Evolutionary conservation across 257 asterid genomes (phyloP).

Genomic region (Nicotiana sylvestris): DNA sequence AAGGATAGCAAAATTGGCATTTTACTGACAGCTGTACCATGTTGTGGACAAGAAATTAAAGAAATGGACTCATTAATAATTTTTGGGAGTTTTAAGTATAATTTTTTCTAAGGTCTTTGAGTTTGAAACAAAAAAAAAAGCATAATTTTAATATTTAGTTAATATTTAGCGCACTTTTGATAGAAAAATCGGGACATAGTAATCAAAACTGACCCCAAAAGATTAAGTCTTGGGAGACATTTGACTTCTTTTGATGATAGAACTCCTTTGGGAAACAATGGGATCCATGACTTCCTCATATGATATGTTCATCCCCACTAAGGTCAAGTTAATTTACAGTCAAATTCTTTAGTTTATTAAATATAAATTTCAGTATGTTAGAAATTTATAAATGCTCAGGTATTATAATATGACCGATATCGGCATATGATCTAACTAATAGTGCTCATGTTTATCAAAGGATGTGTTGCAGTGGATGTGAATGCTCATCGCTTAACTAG

Average conservation of each 20-base stretch:
- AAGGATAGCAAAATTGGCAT: too few species aligned
- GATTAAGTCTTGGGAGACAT: neutral
- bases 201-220: neutral
- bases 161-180: neutral
- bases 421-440: too few species aligned
- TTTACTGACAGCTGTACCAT: neutral
- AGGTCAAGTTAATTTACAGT: neutral
- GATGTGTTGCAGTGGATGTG: too few species aligned
- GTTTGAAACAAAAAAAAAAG: too few species aligned
- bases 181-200: neutral
- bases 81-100: neutral
- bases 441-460: too few species aligned
- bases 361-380: neutral
- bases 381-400: neutral
- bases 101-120: neutral
- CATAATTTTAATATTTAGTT: too few species aligned
- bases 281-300: neutral
- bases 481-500: too few species aligned
- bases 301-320: neutral
- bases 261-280: neutral
- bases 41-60: neutral
- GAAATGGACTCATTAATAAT: neutral
- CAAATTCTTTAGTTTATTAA: neutral
- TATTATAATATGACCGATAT: neutral
- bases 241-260: neutral